These are phyloP conservation scores for Calonectria pauciramosa DNA, from an alignment of 2,329 filamentous ascomycete species.

Conservation along the genomic window DNA sequence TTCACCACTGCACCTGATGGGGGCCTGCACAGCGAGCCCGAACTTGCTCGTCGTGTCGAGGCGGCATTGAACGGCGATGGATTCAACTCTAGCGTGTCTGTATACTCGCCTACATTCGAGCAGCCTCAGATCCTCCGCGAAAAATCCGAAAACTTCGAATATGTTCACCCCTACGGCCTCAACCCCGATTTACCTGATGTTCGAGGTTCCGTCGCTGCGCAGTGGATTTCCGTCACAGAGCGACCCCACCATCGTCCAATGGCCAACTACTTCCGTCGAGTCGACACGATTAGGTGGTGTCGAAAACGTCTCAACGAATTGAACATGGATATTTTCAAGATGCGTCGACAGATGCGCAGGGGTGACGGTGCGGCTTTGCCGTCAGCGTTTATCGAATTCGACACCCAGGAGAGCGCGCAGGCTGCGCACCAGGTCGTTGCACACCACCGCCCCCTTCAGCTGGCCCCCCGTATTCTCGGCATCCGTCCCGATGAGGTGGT, in stretches of 20 bases:
- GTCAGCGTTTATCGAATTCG: conserved; percentile 93
- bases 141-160: conserved; percentile 49
- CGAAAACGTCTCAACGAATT: conserved; percentile 65
- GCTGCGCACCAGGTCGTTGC: conserved; percentile 87
- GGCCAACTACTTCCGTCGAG: conserved; percentile 83
- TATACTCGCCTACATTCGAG: conserved; percentile 25
- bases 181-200: conserved; percentile 54
- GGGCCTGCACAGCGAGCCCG: conserved; percentile 18
- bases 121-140: conserved; percentile 31
- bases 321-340: conserved; percentile 66
- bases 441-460: conserved; percentile 88
- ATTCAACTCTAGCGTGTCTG: conserved; percentile 30
- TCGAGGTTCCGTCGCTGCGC: conserved; percentile 72
- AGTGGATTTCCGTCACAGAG: conserved; percentile 80
- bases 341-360: conserved; percentile 80
- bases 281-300: conserved; percentile 94
- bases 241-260: conserved; percentile 80
- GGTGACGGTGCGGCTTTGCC: conserved; percentile 77
- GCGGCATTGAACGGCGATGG: conserved; percentile 17
- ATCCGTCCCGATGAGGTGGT: conserved; percentile 86
- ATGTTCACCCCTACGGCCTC: conserved; percentile 55
- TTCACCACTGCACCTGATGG: conserved; percentile 28
- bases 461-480: conserved; percentile 88
- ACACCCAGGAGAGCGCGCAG: conserved; percentile 85
- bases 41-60: conserved; percentile 17